Conservation (phyloP, 169 alveolate species). For the Theileria parva region DNA sequence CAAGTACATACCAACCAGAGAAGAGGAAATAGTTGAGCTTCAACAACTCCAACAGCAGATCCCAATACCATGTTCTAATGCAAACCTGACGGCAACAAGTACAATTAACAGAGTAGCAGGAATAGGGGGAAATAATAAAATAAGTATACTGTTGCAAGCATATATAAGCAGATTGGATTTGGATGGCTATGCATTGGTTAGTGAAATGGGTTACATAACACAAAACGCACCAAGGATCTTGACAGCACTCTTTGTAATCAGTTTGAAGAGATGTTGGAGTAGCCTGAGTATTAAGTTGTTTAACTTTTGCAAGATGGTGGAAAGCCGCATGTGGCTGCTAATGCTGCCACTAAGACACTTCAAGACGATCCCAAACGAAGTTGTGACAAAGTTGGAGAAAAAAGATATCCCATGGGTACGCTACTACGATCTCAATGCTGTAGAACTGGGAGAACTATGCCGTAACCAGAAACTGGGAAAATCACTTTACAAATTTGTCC, state of each 20-base stretch:
- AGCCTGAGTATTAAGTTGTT: constrained; percentile 87
- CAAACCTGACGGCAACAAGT: constrained; percentile 17
- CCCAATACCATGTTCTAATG: constrained; percentile 80
- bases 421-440: constrained; percentile 90
- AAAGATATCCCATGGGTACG: constrained; percentile 95
- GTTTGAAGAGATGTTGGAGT: constrained; percentile 94
- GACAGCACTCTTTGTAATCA: constrained; percentile 96
- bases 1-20: constrained; percentile 94
- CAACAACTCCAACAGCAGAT: constrained; percentile 90
- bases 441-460: constrained; percentile 92
- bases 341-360: constrained; percentile 99
- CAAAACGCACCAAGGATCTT: constrained; percentile 98
- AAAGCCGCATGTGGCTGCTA: constrained; percentile 96
- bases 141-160: constrained; percentile 93
- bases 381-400: constrained; percentile 92
- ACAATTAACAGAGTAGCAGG: constrained; percentile 86
- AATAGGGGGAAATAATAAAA: constrained; percentile 84
- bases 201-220: constrained; percentile 98
- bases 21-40: constrained; percentile 96
- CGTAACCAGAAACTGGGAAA: constrained; percentile 89
- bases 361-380: constrained; percentile 90
- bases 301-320: constrained; percentile 95
- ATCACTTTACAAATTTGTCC: constrained; percentile 85
- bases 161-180: constrained; percentile 94
- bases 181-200: constrained; percentile 95